Evolutionary conservation across 495 filamentous ascomycete species (phyloP).

Genomic region (Parathielavia appendiculata): DNA sequence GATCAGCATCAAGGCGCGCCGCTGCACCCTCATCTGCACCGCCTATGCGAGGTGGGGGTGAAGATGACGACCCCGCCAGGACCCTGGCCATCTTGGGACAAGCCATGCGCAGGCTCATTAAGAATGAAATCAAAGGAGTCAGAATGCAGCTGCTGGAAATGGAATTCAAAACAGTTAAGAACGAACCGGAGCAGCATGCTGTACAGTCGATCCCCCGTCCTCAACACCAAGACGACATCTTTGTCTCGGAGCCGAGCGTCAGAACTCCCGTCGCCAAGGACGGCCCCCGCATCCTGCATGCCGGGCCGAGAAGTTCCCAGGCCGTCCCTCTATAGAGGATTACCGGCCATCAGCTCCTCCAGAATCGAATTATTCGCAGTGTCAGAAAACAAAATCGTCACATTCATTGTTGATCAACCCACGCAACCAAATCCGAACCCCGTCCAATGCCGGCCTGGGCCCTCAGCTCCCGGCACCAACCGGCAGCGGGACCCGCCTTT

Average conservation of each 20-base stretch:
- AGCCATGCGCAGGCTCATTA: background rate
- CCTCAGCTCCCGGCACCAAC: slow-evolving; percentile 1
- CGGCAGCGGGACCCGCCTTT: slow-evolving; percentile 8
- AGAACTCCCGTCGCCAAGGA: slow-evolving; percentile 8
- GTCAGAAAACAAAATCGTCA: too few species aligned
- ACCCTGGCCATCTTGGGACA: background rate
- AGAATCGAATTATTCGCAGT: background rate
- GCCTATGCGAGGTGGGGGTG: slow-evolving; percentile 1
- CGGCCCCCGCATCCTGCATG: slow-evolving; percentile 12
- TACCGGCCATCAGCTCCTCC: too few species aligned
- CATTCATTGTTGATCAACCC: background rate
- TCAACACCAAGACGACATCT: slow-evolving; percentile 12
- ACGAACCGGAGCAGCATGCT: background rate
- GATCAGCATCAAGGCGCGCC: background rate
- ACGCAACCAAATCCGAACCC: background rate
- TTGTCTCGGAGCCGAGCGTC: background rate
- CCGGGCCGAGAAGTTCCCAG: slow-evolving; percentile 13
- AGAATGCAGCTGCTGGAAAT: background rate
- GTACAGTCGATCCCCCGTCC: too few species aligned
- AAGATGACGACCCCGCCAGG: slow-evolving; percentile 3
- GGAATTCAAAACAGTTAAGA: background rate
- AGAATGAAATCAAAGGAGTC: background rate
- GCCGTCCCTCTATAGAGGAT: too few species aligned
- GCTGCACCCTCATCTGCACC: too few species aligned
- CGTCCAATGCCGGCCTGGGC: slow-evolving; percentile 19